Evolutionary conservation across 345 rosid species (phyloP), one percentile per base, ranked within the genome.

Genomic region (Citrus unshiu): DNA sequence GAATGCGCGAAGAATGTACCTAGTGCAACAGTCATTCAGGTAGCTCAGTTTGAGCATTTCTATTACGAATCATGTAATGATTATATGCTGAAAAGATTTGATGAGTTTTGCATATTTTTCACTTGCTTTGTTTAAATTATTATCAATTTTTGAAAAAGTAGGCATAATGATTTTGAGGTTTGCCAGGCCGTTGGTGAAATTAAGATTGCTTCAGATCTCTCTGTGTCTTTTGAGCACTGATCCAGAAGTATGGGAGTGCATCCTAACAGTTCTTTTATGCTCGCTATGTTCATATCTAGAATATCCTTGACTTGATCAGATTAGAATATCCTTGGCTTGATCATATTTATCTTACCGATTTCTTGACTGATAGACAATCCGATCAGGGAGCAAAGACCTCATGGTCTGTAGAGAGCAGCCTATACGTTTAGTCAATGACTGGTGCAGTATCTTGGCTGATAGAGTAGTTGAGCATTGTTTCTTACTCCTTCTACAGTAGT

Each of bases 1-100:
- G 98, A 93, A n/a, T 91, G 98, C 60, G 82, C 90, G 0, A 92
- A 71, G 85, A 90, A 80, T 79, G 49, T 93, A n/a, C 91, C 95
- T 78, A 79, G 88, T 24, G 93, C 89, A 49, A 9, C 19, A 4
- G 79, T 93, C 51, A 1, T 78, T 60, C 98, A 93, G 98, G 97
- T 95, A 81, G 39, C 73, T 80, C 49, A 66, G 66, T 51, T 7
- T 51, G 37, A 18, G 54, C n/a, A 39, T 66, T 39, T 43, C 24
- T 21, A 30, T 14, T 57, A 27, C 22, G 22, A 54, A 54, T 54
- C 58, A 54, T 54, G 21, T 54, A 54, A 54, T 54, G 58, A 54
- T 18, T 54, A 54, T 54, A 54, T 18, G 7, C 22, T 54, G n/a
- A 54, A 54, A 54, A 18, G 21, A 54, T 54, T 18, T 54, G 58